These are phyloP conservation scores for Rhizopogon rudus DNA, from an alignment of 768 basidiomycete genomes.

Conservation along the genomic window DNA sequence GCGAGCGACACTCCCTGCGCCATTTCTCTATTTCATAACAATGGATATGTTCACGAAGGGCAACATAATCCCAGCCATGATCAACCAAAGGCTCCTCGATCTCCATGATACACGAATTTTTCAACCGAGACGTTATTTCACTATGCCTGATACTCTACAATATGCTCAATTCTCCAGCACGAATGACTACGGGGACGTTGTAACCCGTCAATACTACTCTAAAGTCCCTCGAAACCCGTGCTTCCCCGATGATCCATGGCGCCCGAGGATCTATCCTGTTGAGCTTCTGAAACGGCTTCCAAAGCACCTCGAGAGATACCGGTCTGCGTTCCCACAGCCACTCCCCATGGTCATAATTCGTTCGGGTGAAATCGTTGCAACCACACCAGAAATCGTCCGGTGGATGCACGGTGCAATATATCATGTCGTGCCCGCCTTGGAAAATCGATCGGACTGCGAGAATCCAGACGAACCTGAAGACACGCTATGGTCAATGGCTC, in stretches of 20 bases:
- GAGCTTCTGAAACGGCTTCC: constrained; percentile 9
- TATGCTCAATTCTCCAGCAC: neutral
- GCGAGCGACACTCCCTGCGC: neutral
- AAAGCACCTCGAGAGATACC: constrained; percentile 2
- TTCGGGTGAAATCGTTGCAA: constrained; percentile 9
- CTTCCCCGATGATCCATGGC: neutral
- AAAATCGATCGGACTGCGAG: neutral
- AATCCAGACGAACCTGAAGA: too few relatives aligned
- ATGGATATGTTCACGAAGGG: neutral
- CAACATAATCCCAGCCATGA: neutral
- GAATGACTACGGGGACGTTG: neutral
- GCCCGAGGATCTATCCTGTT: constrained; percentile 7
- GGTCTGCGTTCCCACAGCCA: constrained; percentile 13
- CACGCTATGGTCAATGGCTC: too few relatives aligned
- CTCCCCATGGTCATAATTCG: constrained; percentile 19
- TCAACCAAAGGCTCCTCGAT: neutral
- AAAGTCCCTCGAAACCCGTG: neutral
- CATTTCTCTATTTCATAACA: constrained; percentile 24
- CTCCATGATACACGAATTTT: neutral
- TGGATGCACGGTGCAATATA: neutral
- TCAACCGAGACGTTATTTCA: neutral
- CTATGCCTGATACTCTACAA: neutral
- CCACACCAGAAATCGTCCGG: neutral
- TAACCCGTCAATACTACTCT: neutral
- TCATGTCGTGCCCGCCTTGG: constrained; percentile 5